Evolutionary conservation across 2,329 filamentous ascomycete genomes (phyloP).

Genomic region (Aspergillus ochraceoroseus): DNA sequence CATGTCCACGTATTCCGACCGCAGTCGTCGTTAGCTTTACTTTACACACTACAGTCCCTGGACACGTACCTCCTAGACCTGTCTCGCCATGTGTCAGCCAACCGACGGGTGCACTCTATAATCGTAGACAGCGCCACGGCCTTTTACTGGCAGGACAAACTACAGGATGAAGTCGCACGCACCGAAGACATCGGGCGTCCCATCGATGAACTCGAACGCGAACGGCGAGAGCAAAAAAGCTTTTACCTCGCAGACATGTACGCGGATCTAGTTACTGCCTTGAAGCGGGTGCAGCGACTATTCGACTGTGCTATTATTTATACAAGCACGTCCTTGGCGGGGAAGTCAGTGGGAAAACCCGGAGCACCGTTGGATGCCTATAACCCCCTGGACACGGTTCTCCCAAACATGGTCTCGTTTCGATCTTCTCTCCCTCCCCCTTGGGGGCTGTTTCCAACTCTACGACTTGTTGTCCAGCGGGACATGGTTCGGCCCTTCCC

Average conservation of each 20-base stretch:
- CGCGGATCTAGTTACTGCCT: constrained; percentile 24
- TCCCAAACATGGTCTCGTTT: constrained; percentile 26
- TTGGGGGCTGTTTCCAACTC: constrained; percentile 38
- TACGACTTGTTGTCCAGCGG: constrained; percentile 38
- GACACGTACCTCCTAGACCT: constrained; percentile 48
- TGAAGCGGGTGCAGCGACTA: constrained; percentile 35
- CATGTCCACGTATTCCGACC: constrained; percentile 59
- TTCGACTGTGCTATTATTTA: constrained; percentile 42
- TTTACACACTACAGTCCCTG: constrained; percentile 48
- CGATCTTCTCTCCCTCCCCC: constrained; percentile 36
- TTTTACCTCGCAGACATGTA: constrained; percentile 35
- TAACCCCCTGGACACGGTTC: constrained; percentile 8
- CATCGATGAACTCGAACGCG: constrained; percentile 26
- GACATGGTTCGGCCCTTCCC: constrained; percentile 36
- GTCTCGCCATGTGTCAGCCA: constrained; percentile 44
- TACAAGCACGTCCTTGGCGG: constrained; percentile 30
- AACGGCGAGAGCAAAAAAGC: constrained; percentile 25
- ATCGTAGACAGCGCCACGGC: constrained; percentile 53
- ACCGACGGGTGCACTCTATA: constrained; percentile 48
- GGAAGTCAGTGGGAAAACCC: constrained; percentile 18
- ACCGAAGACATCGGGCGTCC: constrained; percentile 36
- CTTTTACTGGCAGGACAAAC: constrained; percentile 53
- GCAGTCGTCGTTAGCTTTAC: constrained; percentile 47
- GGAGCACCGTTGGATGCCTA: constrained; percentile 21
- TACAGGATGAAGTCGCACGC: constrained; percentile 43